Evolutionary conservation across 2,329 filamentous ascomycete genomes (phyloP).

Genomic region (Aspergillus sp.): DNA sequence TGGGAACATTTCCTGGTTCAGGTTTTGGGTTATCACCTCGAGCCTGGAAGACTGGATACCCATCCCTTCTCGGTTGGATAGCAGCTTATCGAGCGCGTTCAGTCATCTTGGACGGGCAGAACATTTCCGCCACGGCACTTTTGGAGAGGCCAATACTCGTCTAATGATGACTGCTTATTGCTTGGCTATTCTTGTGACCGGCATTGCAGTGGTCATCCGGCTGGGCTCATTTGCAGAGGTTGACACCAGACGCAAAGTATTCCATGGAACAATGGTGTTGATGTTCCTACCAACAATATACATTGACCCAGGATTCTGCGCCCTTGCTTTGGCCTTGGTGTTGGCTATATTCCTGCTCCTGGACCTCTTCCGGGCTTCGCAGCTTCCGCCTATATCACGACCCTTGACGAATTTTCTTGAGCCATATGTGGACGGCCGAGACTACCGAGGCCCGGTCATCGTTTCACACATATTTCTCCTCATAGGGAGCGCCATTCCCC

Average conservation of each 20-base stretch:
- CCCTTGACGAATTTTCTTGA: slow-evolving; percentile 84
- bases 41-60: slow-evolving; percentile 74
- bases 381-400: slow-evolving; percentile 84
- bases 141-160: slow-evolving; percentile 80
- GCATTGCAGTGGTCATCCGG: slow-evolving; percentile 71
- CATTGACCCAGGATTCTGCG: slow-evolving; percentile 80
- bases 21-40: slow-evolving; percentile 67
- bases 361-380: slow-evolving; percentile 84
- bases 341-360: slow-evolving; percentile 84
- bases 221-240: slow-evolving; percentile 81
- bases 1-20: slow-evolving; percentile 71
- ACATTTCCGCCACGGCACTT: slow-evolving; percentile 59
- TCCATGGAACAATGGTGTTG: slow-evolving; percentile 96
- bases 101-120: slow-evolving; percentile 62
- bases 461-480: slow-evolving; percentile 95
- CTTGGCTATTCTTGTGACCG: slow-evolving; percentile 64
- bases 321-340: slow-evolving; percentile 75
- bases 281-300: slow-evolving; percentile 90
- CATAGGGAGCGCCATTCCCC: slow-evolving; percentile 89
- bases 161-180: slow-evolving; percentile 76
- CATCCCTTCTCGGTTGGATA: slow-evolving; percentile 54
- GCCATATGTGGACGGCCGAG: slow-evolving; percentile 90
- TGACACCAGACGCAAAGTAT: slow-evolving; percentile 93
- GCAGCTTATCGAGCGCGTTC: slow-evolving; percentile 34
- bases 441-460: slow-evolving; percentile 89